These are phyloP conservation scores for Ceratobasidium sp. DNA, from an alignment of 1,284 basidiomycete genomes.

Conservation along the genomic window DNA sequence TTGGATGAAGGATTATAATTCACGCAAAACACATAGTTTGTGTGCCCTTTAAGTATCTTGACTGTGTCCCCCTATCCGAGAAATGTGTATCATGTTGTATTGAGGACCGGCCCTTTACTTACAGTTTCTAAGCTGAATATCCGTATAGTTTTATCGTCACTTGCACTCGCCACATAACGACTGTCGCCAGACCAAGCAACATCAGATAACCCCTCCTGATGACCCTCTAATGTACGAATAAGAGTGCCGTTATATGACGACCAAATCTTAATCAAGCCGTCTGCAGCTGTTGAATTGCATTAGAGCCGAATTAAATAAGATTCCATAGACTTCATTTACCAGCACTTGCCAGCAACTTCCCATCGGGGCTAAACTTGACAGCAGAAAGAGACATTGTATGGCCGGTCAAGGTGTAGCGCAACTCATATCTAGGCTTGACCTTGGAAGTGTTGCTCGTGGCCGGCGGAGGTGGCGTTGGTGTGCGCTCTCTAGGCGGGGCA, in stretches of 20 bases:
- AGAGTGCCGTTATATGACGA: slow-evolving; percentile 71
- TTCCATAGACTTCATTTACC: slow-evolving; percentile 56
- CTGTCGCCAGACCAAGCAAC: slow-evolving; percentile 84
- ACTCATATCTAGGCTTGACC: slow-evolving; percentile 65
- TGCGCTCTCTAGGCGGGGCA: slow-evolving; percentile 53
- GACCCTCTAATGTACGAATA: slow-evolving; percentile 70
- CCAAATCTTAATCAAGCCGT: slow-evolving; percentile 81
- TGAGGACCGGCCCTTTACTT: slow-evolving; percentile 46
- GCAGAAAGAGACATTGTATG: slow-evolving; percentile 75
- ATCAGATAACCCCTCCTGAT: slow-evolving; percentile 84
- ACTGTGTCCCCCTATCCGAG: slow-evolving; percentile 57
- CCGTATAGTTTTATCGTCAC: slow-evolving; percentile 84
- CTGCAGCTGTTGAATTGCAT: slow-evolving; percentile 62
- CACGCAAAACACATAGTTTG: slow-evolving; percentile 91
- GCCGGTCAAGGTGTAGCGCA: slow-evolving; percentile 68
- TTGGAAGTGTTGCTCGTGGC: slow-evolving; percentile 48
- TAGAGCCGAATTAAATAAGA: background rate
- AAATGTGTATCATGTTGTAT: background rate
- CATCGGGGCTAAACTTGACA: slow-evolving; percentile 79
- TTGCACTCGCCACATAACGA: slow-evolving; percentile 82
- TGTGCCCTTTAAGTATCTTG: slow-evolving; percentile 78
- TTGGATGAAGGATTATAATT: slow-evolving; percentile 89
- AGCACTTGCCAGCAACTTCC: slow-evolving; percentile 71
- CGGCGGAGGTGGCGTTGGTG: slow-evolving; percentile 46
- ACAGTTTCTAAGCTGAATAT: slow-evolving; percentile 79